A percentile compares a stretch with the other conserved stretches of the same genome.
phyloP scores from a whole-genome alignment of 345 rosid genomes.

The Lepidium aucheri region DNA sequence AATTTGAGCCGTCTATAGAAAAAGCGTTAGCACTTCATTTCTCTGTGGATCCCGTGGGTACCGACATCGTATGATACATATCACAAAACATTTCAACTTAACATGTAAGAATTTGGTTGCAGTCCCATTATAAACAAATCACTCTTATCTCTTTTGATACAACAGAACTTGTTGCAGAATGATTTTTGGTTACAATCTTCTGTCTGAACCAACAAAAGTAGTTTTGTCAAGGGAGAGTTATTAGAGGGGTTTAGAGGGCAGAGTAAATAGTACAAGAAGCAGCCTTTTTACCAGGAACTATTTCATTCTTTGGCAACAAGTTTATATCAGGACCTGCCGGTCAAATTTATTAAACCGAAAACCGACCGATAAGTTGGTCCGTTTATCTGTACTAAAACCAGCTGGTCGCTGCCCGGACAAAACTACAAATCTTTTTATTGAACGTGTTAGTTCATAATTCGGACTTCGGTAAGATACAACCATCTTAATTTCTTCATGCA shows the following conservation, averaged over 20 bases:
- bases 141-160: neutral
- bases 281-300: too few relatives aligned
- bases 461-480: neutral
- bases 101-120: slow-evolving; percentile 2
- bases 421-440: too few relatives aligned
- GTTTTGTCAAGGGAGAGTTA: neutral
- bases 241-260: neutral
- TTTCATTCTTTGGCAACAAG: too few relatives aligned
- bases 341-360: too few relatives aligned
- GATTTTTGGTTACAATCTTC: neutral
- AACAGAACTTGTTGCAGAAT: neutral
- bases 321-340: too few relatives aligned
- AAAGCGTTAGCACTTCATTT: slow-evolving; percentile 45
- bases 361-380: too few relatives aligned
- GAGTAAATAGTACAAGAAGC: too few relatives aligned
- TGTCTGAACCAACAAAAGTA: neutral
- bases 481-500: neutral
- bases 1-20: slow-evolving; percentile 42
- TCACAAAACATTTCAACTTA: neutral
- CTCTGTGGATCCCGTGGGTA: slow-evolving; percentile 76
- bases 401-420: too few relatives aligned
- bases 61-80: slow-evolving; percentile 60
- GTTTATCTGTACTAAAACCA: too few relatives aligned
- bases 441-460: too few relatives aligned
- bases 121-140: neutral